Conservation (phyloP, 768 basidiomycete species). For the Suillus decipiens region DNA sequence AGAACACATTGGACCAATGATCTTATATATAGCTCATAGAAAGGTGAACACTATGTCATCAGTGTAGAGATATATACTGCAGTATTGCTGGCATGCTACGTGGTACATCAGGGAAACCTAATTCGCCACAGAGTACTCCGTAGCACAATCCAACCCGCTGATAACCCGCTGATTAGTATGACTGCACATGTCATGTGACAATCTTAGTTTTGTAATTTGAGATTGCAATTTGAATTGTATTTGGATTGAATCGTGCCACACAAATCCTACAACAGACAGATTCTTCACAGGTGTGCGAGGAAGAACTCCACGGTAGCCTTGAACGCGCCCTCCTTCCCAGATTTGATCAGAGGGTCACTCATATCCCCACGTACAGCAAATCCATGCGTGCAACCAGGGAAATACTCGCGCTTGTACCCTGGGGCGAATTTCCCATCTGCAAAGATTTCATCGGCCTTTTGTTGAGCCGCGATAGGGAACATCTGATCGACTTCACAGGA, state of each 20-base stretch:
- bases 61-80: too few species aligned
- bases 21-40: background rate
- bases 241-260: background rate
- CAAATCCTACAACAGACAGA: background rate
- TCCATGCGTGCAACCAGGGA: conserved; percentile 51
- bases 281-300: conserved; percentile 32
- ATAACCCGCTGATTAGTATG: too few species aligned
- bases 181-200: background rate
- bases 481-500: conserved; percentile 53
- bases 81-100: too few species aligned
- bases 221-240: background rate
- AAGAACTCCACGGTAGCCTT: conserved; percentile 59
- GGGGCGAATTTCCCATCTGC: conserved; percentile 47
- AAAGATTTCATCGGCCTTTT: conserved; percentile 50
- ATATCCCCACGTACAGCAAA: conserved; percentile 53
- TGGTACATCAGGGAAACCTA: too few species aligned
- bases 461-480: conserved; percentile 51
- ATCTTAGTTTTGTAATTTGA: conserved; percentile 16
- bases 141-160: too few species aligned
- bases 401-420: conserved; percentile 54
- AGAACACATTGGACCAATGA: too few species aligned
- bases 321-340: conserved; percentile 68
- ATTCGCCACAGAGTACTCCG: too few species aligned
- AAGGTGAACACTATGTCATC: background rate
- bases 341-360: conserved; percentile 53